Conservation (phyloP, 768 basidiomycete species). For the Hygrophoropsis aurantiaca region DNA sequence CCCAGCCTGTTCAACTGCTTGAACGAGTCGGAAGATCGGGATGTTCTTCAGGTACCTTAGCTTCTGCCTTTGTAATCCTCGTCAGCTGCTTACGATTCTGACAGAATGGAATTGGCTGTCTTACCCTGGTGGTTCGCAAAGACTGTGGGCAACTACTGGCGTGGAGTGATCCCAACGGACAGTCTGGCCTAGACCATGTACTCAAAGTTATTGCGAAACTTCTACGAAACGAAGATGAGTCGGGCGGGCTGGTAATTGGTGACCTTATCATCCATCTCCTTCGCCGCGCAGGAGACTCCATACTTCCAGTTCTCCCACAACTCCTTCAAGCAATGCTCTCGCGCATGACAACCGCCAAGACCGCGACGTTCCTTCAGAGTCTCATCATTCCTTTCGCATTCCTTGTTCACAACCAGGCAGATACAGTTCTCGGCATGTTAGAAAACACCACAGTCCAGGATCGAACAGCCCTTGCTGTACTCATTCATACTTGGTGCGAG, state of each 20-base stretch:
- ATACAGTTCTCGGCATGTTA: constrained; percentile 74
- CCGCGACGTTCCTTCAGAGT: constrained; percentile 91
- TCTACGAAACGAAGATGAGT: constrained; percentile 80
- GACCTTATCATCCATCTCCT: constrained; percentile 94
- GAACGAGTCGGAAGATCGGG: constrained; percentile 75
- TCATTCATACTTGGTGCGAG: constrained; percentile 94
- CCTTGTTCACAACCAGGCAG: constrained; percentile 83
- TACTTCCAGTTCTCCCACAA: constrained; percentile 84
- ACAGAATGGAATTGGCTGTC: constrained; percentile 78
- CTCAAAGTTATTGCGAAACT: constrained; percentile 76
- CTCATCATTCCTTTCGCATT: constrained; percentile 93
- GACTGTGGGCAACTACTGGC: constrained; percentile 77
- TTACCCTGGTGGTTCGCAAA: constrained; percentile 86
- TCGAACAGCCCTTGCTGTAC: constrained; percentile 73
- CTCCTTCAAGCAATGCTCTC: constrained; percentile 81
- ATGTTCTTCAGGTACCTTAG: constrained; percentile 67
- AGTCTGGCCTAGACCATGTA: constrained; percentile 73
- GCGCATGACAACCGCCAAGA: constrained; percentile 82
- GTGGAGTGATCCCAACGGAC: constrained; percentile 69
- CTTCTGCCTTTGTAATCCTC: not conserved
- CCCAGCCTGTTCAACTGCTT: constrained; percentile 74
- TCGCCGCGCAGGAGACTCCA: constrained; percentile 74
- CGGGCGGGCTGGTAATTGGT: constrained; percentile 90
- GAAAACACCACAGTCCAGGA: constrained; percentile 63
- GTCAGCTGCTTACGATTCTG: constrained; percentile 2